These are phyloP conservation scores for Scheffersomyces coipomensis DNA, from an alignment of 805 yeast species.

Conservation along the genomic window DNA sequence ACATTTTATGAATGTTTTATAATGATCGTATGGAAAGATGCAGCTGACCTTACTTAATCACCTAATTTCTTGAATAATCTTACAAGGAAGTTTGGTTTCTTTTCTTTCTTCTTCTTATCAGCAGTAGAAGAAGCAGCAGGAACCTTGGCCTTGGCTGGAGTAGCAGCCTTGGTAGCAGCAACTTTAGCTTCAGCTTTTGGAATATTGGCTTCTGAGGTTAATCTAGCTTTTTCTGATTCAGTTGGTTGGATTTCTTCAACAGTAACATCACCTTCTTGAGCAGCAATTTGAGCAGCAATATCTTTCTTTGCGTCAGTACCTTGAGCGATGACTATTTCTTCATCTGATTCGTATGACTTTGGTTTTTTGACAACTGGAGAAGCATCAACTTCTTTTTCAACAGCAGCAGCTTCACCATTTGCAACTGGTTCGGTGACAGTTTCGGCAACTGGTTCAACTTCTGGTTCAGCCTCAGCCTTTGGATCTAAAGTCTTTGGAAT, in stretches of 20 bases:
- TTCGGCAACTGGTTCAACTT: conserved; percentile 3
- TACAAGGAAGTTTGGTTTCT: conserved; percentile 11
- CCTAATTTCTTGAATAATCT: conserved; percentile 14
- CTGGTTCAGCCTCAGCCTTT: conserved; percentile 11
- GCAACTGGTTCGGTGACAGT: conserved; percentile 1
- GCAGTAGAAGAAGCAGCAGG: conserved; percentile 1
- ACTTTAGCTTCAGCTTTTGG: conserved; percentile 3
- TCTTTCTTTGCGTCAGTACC: conserved; percentile 27
- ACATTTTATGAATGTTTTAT: too few relatives aligned
- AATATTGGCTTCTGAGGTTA: conserved; percentile 29
- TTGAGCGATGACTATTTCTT: conserved; percentile 40
- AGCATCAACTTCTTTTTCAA: conserved; percentile 20
- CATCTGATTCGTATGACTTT: conserved; percentile 15
- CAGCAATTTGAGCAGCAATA: conserved; percentile 32
- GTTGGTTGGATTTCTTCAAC: conserved; percentile 44
- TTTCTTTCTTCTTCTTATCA: conserved; percentile 2
- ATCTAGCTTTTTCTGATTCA: conserved; percentile 33
- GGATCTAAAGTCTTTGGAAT: conserved; percentile 19
- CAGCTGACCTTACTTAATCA: too few relatives aligned
- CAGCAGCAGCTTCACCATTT: conserved; percentile 6
- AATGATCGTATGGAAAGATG: too few relatives aligned
- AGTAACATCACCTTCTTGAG: conserved; percentile 33
- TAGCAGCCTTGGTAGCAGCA: conserved; percentile 3
- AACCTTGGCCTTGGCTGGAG: neutral
- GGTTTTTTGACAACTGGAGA: conserved; percentile 17